A percentile compares a stretch with the other conserved stretches of the same genome.
phyloP scores from a whole-genome alignment of 192 early-diverging fungal genomes.

The Oehlia diaphana region DNA sequence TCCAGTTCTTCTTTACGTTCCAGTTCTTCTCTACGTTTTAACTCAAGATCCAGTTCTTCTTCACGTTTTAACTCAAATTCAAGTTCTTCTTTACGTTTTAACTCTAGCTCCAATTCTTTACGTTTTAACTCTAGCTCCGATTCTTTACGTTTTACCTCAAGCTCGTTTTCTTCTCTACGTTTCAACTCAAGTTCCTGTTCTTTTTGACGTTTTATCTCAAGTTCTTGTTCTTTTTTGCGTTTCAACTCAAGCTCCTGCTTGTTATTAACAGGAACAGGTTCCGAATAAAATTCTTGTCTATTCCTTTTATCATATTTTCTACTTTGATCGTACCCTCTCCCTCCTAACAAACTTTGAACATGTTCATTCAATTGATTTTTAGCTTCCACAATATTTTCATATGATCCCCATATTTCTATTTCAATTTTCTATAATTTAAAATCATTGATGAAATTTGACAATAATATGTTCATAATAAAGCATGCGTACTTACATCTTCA shows the following conservation, averaged over 20 bases:
- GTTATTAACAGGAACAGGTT: too few species aligned
- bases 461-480: neutral
- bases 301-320: constrained; percentile 10
- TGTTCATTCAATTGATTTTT: constrained; percentile 29
- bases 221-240: too few species aligned
- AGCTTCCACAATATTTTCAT: constrained; percentile 21
- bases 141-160: neutral
- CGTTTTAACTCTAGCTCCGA: too few species aligned
- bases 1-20: neutral
- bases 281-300: too few species aligned
- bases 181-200: constrained; percentile 26
- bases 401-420: constrained; percentile 43
- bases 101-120: too few species aligned
- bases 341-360: constrained; percentile 12
- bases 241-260: too few species aligned
- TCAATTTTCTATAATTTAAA: constrained; percentile 37
- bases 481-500: constrained; percentile 10
- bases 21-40: too few species aligned
- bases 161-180: constrained; percentile 15
- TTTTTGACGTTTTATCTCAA: too few species aligned
- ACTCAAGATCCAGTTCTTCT: too few species aligned
- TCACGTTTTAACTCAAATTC: too few species aligned
- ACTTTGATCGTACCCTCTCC: constrained; percentile 32
- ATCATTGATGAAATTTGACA: too few species aligned
- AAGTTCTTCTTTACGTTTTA: too few species aligned